Evolutionary conservation across 2,329 filamentous ascomycete species (phyloP).

Genomic region (Xylaria sp.): DNA sequence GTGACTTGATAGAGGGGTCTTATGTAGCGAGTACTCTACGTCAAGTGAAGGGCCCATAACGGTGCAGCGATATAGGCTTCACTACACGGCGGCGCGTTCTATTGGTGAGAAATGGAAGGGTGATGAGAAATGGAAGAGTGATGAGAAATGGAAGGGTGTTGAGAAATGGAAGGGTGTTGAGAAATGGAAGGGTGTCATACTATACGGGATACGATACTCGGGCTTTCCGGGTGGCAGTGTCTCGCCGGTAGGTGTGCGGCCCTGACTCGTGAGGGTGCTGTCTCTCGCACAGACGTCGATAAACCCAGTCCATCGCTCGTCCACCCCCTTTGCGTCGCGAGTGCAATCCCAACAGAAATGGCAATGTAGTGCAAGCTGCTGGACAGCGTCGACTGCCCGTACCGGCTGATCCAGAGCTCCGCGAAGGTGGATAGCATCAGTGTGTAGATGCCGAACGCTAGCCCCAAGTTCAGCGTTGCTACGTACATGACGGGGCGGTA

Average conservation of each 20-base stretch:
- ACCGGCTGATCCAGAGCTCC: slow-evolving; percentile 58
- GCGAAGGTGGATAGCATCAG: slow-evolving; percentile 66
- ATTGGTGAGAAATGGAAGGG: background rate
- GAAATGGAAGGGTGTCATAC: slow-evolving; percentile 12
- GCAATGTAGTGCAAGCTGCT: slow-evolving; percentile 64
- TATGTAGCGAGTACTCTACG: background rate
- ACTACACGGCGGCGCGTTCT: too few relatives aligned
- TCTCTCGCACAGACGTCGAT: slow-evolving; percentile 41
- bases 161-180: background rate
- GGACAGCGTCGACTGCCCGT: slow-evolving; percentile 57
- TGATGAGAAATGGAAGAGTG: too few relatives aligned
- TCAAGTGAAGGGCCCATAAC: background rate
- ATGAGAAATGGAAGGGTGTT: background rate
- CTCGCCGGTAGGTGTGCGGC: background rate
- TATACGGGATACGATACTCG: slow-evolving; percentile 59
- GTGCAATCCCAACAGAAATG: slow-evolving; percentile 57
- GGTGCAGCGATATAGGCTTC: background rate
- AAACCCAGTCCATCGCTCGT: slow-evolving; percentile 53
- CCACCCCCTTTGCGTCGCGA: slow-evolving; percentile 53
- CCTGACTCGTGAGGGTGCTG: background rate
- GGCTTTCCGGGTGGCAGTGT: slow-evolving; percentile 48
- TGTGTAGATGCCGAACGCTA: slow-evolving; percentile 63
- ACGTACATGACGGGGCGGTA: slow-evolving; percentile 60
- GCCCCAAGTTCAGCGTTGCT: slow-evolving; percentile 57
- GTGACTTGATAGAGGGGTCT: background rate